Percentiles rank a stretch among this genome's conserved stretches.
Conservation (phyloP, 2,329 filamentous ascomycete genomes). For the Thielaviopsis euricoi region DNA sequence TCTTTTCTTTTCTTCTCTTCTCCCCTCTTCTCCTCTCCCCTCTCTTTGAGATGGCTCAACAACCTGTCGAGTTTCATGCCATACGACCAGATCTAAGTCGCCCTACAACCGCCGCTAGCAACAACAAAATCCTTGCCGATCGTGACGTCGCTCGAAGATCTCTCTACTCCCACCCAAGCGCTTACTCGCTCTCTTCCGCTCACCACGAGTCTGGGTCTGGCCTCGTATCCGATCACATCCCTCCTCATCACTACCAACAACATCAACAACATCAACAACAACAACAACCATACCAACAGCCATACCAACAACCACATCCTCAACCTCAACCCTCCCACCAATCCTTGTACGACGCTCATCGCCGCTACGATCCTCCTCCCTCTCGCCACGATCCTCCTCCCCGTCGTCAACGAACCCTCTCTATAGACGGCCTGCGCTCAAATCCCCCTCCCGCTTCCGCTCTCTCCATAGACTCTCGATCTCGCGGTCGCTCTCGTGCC, state of each 20-base stretch:
- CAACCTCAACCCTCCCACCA: not conserved
- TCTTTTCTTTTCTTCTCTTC: not conserved
- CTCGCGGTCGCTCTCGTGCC: not conserved
- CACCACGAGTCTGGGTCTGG: constrained; percentile 13
- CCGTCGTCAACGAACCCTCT: constrained; percentile 12
- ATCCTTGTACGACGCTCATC: not conserved
- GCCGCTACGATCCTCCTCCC: not conserved
- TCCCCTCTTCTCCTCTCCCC: not conserved
- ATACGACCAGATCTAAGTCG: constrained; percentile 11
- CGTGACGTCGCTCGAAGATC: constrained; percentile 25
- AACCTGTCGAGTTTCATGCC: constrained; percentile 7
- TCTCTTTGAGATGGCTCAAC: constrained; percentile 4
- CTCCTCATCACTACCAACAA: constrained; percentile 12
- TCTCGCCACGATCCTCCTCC: not conserved
- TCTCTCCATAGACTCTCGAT: not conserved
- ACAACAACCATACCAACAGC: constrained; percentile 1
- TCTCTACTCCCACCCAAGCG: constrained; percentile 19
- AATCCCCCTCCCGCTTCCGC: not conserved
- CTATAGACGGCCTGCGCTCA: constrained; percentile 8
- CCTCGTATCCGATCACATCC: not conserved
- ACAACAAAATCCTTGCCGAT: constrained; percentile 21
- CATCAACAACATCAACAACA: constrained; percentile 5
- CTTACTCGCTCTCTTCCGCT: constrained; percentile 12
- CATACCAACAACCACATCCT: constrained; percentile 5
- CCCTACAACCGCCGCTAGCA: constrained; percentile 11